Evolutionary conservation across 495 filamentous ascomycete species (phyloP).

Genomic region (Xylona heveae): DNA sequence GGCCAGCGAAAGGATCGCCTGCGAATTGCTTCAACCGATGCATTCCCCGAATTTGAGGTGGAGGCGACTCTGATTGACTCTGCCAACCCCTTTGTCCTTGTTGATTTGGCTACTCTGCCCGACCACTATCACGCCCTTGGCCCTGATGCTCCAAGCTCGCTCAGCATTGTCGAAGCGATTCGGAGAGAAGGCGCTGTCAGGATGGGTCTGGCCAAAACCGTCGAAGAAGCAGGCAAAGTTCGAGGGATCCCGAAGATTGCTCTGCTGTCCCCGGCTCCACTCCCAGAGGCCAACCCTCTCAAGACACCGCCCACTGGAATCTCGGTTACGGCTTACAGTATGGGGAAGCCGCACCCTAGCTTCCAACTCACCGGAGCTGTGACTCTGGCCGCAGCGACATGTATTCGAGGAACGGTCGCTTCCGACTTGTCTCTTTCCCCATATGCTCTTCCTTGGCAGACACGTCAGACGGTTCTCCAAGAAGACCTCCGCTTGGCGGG

Average conservation of each 20-base stretch:
- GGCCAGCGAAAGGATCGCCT: constrained; percentile 9
- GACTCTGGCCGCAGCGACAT: constrained; percentile 12
- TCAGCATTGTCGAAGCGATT: constrained; percentile 11
- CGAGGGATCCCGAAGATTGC: constrained; percentile 17
- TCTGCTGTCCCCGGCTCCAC: constrained; percentile 7
- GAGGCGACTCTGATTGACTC: constrained; percentile 14
- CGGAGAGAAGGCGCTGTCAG: constrained; percentile 12
- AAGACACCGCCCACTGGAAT: constrained; percentile 7
- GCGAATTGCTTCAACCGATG: constrained; percentile 3
- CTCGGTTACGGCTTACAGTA: constrained; percentile 12
- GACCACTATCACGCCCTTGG: constrained; percentile 1
- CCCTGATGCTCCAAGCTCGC: constrained; percentile 3
- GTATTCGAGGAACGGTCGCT: constrained; percentile 13
- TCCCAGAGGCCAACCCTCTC: too few species aligned
- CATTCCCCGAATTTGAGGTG: constrained; percentile 5
- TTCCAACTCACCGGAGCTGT: constrained; percentile 18
- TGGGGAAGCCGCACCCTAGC: constrained; percentile 16
- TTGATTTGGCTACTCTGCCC: constrained; percentile 11
- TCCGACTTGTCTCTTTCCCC: constrained; percentile 12
- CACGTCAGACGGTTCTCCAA: neutral
- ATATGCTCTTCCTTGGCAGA: neutral
- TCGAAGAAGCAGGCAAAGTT: constrained; percentile 5
- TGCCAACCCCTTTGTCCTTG: constrained; percentile 17
- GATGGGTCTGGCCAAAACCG: constrained; percentile 11
- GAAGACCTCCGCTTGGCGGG: neutral